Evolutionary conservation across 805 yeast genomes (phyloP).

Genomic region (Saturnispora serradocipensis): DNA sequence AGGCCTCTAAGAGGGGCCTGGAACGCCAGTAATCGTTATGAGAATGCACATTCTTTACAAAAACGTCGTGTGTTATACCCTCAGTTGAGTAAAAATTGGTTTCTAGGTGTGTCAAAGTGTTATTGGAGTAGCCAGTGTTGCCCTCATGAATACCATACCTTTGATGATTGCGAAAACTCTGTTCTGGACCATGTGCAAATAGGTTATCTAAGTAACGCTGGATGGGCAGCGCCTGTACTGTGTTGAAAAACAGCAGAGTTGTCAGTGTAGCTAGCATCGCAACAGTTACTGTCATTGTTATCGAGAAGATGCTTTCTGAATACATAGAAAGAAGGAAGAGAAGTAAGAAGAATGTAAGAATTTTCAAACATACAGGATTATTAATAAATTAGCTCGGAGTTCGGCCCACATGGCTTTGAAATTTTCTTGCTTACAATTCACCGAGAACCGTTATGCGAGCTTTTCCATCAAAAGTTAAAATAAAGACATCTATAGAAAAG

Average conservation of each 20-base stretch:
- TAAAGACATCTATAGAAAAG: neutral
- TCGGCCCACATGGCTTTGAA: neutral
- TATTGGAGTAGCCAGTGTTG: neutral
- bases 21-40: constrained; percentile 53
- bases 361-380: neutral
- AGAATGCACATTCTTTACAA: constrained; percentile 34
- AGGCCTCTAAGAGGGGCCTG: constrained; percentile 39
- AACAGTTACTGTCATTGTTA: constrained; percentile 3
- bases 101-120: neutral
- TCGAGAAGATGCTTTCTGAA: neutral
- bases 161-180: neutral
- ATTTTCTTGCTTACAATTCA: neutral
- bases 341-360: neutral
- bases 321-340: neutral
- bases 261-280: constrained; percentile 3
- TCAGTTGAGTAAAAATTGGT: constrained; percentile 4
- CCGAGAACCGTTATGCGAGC: neutral
- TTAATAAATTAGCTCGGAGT: neutral
- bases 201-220: neutral
- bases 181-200: neutral
- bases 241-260: constrained; percentile 4
- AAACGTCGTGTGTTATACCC: constrained; percentile 20
- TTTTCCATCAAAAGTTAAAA: neutral
- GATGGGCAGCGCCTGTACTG: constrained; percentile 4
- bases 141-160: neutral